Percentiles rank a stretch among this genome's conserved stretches.
These are phyloP conservation scores for Solanum hybrid DNA, from an alignment of 305 asterid species.

Conservation along the genomic window DNA sequence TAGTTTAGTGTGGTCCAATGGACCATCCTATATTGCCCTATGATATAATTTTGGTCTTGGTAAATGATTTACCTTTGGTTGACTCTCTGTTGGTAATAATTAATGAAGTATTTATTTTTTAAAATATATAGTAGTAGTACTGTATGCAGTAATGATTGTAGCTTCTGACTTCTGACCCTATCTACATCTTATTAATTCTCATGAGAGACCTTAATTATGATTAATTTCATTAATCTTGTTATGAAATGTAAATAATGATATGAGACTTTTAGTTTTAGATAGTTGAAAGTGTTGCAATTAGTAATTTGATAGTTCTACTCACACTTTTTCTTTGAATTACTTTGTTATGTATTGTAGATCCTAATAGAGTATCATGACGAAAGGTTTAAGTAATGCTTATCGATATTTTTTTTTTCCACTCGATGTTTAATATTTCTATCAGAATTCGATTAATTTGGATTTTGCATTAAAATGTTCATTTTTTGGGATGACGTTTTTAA, in stretches of 20 bases:
- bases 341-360: neutral
- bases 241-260: neutral
- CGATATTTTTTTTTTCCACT: neutral
- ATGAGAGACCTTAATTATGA: neutral
- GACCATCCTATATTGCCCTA: conserved; percentile 20
- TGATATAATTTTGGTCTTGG: neutral
- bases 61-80: neutral
- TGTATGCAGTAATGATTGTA: conserved; percentile 1
- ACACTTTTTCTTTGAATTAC: neutral
- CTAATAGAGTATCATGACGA: neutral
- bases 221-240: neutral
- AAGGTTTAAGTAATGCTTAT: neutral
- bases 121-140: neutral
- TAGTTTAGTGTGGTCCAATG: conserved; percentile 23
- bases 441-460: neutral
- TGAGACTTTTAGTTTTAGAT: neutral
- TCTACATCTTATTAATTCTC: neutral
- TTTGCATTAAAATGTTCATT: neutral
- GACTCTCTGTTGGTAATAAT: neutral
- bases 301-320: neutral
- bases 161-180: neutral
- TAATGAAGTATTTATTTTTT: neutral
- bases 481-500: neutral
- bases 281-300: neutral
- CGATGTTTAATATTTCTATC: neutral